These are phyloP conservation scores for Penicillium sp. DNA, from an alignment of 2,329 filamentous ascomycete genomes.

Conservation along the genomic window DNA sequence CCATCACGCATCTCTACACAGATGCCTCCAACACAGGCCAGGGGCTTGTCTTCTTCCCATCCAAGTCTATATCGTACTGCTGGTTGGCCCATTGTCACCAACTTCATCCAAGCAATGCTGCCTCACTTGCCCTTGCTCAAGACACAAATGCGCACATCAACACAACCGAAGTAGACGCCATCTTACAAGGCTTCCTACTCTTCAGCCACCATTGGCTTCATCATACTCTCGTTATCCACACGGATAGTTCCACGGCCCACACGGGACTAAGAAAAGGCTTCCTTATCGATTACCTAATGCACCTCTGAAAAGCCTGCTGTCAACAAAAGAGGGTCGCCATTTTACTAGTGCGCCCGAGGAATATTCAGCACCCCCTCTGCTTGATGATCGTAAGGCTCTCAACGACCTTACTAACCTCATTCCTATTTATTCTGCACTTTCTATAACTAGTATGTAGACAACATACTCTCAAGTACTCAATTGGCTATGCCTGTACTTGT, in stretches of 20 bases:
- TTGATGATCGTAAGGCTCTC: no score
- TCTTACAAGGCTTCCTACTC: slow-evolving; percentile 8
- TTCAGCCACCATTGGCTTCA: slow-evolving; percentile 8
- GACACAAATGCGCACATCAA: slow-evolving; percentile 2
- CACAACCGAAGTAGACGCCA: slow-evolving; percentile 4
- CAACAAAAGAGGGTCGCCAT: no score
- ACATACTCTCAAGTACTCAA: no score
- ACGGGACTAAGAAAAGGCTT: not conserved
- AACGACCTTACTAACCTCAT: no score
- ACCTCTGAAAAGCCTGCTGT: slow-evolving; percentile 4
- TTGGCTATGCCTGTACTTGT: no score
- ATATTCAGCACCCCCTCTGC: no score
- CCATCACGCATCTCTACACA: slow-evolving; percentile 6
- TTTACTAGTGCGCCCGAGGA: no score
- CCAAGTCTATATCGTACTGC: slow-evolving; percentile 10
- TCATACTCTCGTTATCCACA: slow-evolving; percentile 9
- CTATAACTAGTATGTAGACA: no score
- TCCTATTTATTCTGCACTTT: no score
- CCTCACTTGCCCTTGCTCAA: slow-evolving; percentile 3
- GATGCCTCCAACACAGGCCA: slow-evolving; percentile 7
- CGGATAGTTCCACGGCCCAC: slow-evolving; percentile 6
- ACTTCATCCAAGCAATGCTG: slow-evolving; percentile 8
- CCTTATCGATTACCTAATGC: slow-evolving; percentile 1
- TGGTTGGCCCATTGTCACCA: slow-evolving; percentile 9
- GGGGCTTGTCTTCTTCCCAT: slow-evolving; percentile 11